Conservation (phyloP, 345 rosid species). For the Euphorbia peplus region DNA sequence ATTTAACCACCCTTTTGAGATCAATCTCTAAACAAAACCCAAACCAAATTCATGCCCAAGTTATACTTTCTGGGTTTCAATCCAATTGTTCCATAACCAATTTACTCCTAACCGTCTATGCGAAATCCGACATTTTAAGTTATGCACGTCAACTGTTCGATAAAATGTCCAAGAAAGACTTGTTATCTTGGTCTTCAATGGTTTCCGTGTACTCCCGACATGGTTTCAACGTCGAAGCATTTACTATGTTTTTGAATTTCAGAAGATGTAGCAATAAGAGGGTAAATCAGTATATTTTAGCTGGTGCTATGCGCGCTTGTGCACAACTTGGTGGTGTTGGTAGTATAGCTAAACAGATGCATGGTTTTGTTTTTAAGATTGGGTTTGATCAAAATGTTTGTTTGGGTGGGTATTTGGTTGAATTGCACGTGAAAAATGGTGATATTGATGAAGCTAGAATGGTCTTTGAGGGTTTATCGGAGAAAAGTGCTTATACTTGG, state of each 20-base stretch:
- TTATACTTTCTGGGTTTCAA: slow-evolving; percentile 37
- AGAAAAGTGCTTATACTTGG: slow-evolving; percentile 60
- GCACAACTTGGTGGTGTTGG: slow-evolving; percentile 21
- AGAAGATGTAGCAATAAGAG: slow-evolving; percentile 33
- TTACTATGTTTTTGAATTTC: slow-evolving; percentile 42
- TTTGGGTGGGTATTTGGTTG: slow-evolving; percentile 66
- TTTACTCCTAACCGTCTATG: slow-evolving; percentile 35
- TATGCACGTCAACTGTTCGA: slow-evolving; percentile 51
- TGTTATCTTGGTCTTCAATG: slow-evolving; percentile 70
- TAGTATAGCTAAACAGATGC: slow-evolving; percentile 48
- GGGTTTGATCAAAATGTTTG: slow-evolving; percentile 59
- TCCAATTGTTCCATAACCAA: slow-evolving; percentile 47
- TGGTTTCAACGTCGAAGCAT: slow-evolving; percentile 43
- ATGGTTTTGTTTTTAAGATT: slow-evolving; percentile 45
- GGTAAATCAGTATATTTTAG: slow-evolving; percentile 58
- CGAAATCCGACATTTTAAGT: slow-evolving; percentile 22
- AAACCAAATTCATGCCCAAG: slow-evolving; percentile 44
- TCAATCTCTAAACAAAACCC: slow-evolving; percentile 23
- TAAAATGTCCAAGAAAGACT: slow-evolving; percentile 52
- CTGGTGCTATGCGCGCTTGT: slow-evolving; percentile 63
- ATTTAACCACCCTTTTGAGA: slow-evolving; percentile 44
- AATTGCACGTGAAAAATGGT: slow-evolving; percentile 48
- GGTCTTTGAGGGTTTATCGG: slow-evolving; percentile 53
- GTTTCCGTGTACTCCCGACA: slow-evolving; percentile 55
- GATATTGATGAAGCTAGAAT: slow-evolving; percentile 50